Evolutionary conservation across 495 filamentous ascomycete genomes (phyloP), one percentile per base, ranked within the genome.

Genomic region (Thozetella sp.): DNA sequence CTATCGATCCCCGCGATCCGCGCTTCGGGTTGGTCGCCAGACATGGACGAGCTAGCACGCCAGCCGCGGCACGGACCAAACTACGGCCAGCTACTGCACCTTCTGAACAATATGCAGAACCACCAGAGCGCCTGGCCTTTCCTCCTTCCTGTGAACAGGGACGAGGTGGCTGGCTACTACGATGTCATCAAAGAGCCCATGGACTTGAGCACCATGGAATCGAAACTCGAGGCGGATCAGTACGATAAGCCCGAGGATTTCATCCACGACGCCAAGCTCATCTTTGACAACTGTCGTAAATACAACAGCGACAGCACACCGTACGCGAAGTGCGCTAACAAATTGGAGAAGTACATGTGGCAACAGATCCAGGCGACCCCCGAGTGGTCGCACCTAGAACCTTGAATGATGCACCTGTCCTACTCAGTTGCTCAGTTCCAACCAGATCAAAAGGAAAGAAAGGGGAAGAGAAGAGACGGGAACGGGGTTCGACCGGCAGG

Each of bases 101-200:
- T 99, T 6, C 87, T 99, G 62, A 97, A 95, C 72, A 91, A 97
- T 69, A 84, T 99, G 80, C 93, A 97, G 72, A 98, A 97, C 69
- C 92, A 96, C 72, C 85, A 85, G 61, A 87, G 88, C 11, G 89
- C 91, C 13, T 98, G 96, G 95, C 96, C 96, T 1, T 98, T 99
- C 79, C 84, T 93, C 4, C 86, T 92, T 51, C 95, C 95, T 2
- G 95, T 99, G 58, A 97, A 96, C 64, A 87, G 88, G 59, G 95
- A 99, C 60, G 95, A 98, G 61, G 95, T 99, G 0, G 85, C 88
- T 1, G 96, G 98, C 70, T 99, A 99, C 78, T 99, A 98, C 79
- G 92, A 96, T 63, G 94, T 98, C 40, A 98, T 99, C 78, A 90
- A 93, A 70, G 92, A 97, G 74, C 96, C 95, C 13, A 99, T 99